A percentile compares a stretch with the other conserved stretches of the same genome.
Conservation (phyloP, 2,329 filamentous ascomycete genomes). For the Colletotrichum viniferum region DNA sequence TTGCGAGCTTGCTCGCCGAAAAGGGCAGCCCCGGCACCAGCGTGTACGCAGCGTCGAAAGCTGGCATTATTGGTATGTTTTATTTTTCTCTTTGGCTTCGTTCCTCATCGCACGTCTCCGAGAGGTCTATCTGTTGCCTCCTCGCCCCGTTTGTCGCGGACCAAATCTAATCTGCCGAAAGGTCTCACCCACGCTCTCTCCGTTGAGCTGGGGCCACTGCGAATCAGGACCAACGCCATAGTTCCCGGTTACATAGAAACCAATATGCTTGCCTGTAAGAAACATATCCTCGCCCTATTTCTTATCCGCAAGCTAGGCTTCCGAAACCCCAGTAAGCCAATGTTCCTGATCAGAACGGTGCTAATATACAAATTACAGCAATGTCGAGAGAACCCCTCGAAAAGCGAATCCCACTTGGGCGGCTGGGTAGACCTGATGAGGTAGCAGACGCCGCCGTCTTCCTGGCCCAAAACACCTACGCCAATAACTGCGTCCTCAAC, state of each 20-base stretch:
- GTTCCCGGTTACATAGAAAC: conserved; percentile 85
- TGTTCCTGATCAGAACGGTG: conserved; percentile 1
- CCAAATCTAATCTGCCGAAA: conserved; percentile 34
- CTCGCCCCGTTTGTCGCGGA: background rate
- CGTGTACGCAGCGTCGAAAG: conserved; percentile 80
- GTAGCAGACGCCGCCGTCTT: conserved; percentile 84
- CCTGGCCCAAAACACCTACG: conserved; percentile 77
- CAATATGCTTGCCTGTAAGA: conserved; percentile 75
- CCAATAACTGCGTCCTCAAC: conserved; percentile 86
- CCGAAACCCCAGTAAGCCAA: background rate
- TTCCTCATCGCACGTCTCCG: background rate
- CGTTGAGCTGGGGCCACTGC: conserved; percentile 61
- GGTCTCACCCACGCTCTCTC: conserved; percentile 73
- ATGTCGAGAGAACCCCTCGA: conserved; percentile 29
- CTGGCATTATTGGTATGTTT: conserved; percentile 71
- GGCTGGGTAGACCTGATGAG: conserved; percentile 72
- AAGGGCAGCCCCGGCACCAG: conserved; percentile 74
- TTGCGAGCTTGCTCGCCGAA: conserved; percentile 75
- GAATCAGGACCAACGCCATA: conserved; percentile 79
- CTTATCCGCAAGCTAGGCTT: background rate
- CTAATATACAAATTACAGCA: conserved; percentile 43
- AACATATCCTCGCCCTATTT: background rate
- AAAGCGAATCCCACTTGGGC: conserved; percentile 39
- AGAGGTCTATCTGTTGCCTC: background rate
- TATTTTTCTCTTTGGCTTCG: background rate